Evolutionary conservation across 164 flowering plant species (phyloP), one percentile per base, ranked within the genome.

Genomic region (Platanus orientalis): DNA sequence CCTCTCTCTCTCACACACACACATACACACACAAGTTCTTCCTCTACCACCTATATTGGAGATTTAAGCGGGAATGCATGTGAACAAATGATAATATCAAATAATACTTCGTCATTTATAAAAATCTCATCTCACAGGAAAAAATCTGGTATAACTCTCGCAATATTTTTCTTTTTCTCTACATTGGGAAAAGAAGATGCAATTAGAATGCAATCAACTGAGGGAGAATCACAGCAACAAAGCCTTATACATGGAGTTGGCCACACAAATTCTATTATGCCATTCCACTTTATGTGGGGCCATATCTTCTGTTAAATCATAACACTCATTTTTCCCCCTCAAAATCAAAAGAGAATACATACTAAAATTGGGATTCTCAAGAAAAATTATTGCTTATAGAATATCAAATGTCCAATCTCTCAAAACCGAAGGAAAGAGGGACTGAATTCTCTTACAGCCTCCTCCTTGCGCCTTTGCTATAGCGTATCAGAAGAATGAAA

Each of bases 401-500:
- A 69, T 67, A 75, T 71, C 80, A 79, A 77, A 58, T 64, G 49
- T 75, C 72, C 75, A 72, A 71, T 74, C 73, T 71, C 72, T 73
- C 73, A 73, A 52, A 34, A 63, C 56, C 45, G 45, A 54, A 58
- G 69, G 70, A 65, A 57, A 65, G 25, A 48, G 70, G 72, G 69
- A 54, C 77, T 66, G 66, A 60, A 58, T 25, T 62, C 71, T 57
- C 59, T 57, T 57, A 61, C 71, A 64, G 71, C 70, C 76, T 30
- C 73, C 75, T 44, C 71, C 72, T 64, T 61, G 56, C 62, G 24
- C 60, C 74, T 60, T 39, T 66, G 61, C 59, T 53, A 9, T 23
- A 58, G 39, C 32, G 40, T 64, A 61, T 83, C 67, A 85, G 82
- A 84, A 85, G 76, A 94, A 76, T 21, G 95, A 82, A 79, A 89